A percentile compares a stretch with the other conserved stretches of the same genome.
phyloP scores from a whole-genome alignment of 75 land plant genomes.

The Selaginella moellendorffii region DNA sequence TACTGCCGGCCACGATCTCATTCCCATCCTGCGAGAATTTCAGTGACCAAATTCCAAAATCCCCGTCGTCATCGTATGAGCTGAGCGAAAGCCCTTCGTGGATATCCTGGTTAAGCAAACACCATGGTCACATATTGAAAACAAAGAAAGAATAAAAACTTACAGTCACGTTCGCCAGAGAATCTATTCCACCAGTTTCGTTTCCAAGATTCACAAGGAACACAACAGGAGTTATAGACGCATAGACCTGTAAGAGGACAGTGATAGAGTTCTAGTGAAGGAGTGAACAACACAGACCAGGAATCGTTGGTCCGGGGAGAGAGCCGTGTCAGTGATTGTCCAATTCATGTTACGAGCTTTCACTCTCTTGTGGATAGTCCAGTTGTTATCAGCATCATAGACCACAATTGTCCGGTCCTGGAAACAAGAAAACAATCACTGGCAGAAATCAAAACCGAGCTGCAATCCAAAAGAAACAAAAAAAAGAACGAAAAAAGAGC shows the following conservation, averaged over 20 bases:
- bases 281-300: constrained; percentile 33
- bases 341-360: constrained; percentile 59
- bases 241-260: constrained; percentile 48
- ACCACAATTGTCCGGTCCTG: constrained; percentile 67
- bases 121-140: too few species aligned
- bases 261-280: neutral
- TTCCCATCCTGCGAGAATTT: constrained; percentile 78
- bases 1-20: constrained; percentile 81
- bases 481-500: neutral
- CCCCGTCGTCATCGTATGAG: constrained; percentile 16
- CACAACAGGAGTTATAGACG: constrained; percentile 73
- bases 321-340: constrained; percentile 85
- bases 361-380: constrained; percentile 58
- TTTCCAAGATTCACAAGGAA: constrained; percentile 70
- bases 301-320: constrained; percentile 69
- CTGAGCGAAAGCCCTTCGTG: constrained; percentile 81
- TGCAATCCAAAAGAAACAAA: neutral
- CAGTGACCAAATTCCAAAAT: constrained; percentile 71
- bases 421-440: neutral
- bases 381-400: constrained; percentile 62
- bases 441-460: neutral
- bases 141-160: constrained; percentile 9
- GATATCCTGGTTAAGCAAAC: constrained; percentile 46
- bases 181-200: constrained; percentile 33
- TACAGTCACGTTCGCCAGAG: constrained; percentile 81